Percentiles rank a stretch among this genome's conserved stretches.
Conservation (phyloP, 257 asterid genomes). For the Solanum chilense region DNA sequence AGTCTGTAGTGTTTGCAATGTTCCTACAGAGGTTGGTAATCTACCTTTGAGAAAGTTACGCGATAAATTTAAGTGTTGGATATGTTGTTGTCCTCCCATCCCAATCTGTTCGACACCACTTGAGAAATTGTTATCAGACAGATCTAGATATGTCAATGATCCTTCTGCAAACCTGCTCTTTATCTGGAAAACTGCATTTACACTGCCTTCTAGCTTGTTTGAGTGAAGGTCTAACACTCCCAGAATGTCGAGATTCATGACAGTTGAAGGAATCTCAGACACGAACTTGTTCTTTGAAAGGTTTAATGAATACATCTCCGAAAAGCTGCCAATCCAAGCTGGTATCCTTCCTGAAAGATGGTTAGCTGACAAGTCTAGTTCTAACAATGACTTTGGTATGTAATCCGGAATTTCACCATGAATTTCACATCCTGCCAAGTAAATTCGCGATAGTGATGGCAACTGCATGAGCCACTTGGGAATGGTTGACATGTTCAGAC, state of each 20-base stretch:
- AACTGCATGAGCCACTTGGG: conserved; percentile 43
- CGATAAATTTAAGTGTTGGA: conserved; percentile 33
- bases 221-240: conserved; percentile 47
- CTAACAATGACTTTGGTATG: conserved; percentile 17
- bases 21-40: conserved; percentile 32
- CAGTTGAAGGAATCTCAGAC: conserved; percentile 30
- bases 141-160: conserved; percentile 28
- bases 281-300: conserved; percentile 25
- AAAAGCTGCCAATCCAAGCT: conserved; percentile 35
- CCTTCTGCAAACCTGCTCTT: conserved; percentile 12
- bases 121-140: conserved; percentile 37
- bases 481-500: conserved; percentile 26
- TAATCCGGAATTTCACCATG: conserved; percentile 29
- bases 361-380: conserved; percentile 48
- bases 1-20: conserved; percentile 12
- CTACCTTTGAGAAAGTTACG: conserved; percentile 25
- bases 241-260: conserved; percentile 21
- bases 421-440: conserved; percentile 50
- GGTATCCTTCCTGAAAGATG: conserved; percentile 40
- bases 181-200: conserved; percentile 19
- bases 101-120: conserved; percentile 27
- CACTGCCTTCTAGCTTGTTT: conserved; percentile 32
- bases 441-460: conserved; percentile 29
- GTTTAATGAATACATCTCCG: conserved; percentile 25
- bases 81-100: conserved; percentile 9